Evolutionary conservation across 2,329 filamentous ascomycete genomes (phyloP).

Genomic region (Ceratocystis colombiana): DNA sequence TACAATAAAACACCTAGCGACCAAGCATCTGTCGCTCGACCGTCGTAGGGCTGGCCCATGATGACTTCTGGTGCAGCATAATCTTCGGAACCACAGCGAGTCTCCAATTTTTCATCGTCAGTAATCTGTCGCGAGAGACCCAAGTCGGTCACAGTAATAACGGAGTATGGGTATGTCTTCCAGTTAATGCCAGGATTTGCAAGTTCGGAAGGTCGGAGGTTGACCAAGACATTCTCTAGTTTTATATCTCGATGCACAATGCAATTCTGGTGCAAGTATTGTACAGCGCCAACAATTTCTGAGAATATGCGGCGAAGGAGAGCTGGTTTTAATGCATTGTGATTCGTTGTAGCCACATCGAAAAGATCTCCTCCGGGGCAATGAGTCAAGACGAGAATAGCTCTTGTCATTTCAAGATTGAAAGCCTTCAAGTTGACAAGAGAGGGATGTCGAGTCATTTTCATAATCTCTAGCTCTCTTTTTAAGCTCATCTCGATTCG

Average conservation of each 20-base stretch:
- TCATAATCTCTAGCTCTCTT: conserved; percentile 89
- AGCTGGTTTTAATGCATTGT: conserved; percentile 54
- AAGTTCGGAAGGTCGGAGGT: conserved; percentile 60
- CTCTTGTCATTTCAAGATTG: conserved; percentile 71
- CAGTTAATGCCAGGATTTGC: conserved; percentile 56
- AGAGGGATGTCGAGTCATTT: conserved; percentile 75
- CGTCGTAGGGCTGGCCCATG: conserved; percentile 89
- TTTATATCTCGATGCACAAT: conserved; percentile 98
- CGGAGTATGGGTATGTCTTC: conserved; percentile 64
- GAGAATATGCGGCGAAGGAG: conserved; percentile 79
- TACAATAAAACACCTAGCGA: conserved; percentile 88
- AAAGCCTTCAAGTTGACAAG: conserved; percentile 86
- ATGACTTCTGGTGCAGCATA: conserved; percentile 95
- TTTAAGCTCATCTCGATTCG: conserved; percentile 88
- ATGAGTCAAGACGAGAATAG: conserved; percentile 79
- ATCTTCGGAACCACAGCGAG: conserved; percentile 89
- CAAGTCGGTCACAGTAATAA: conserved; percentile 83
- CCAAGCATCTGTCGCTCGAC: conserved; percentile 86
- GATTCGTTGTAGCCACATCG: conserved; percentile 70
- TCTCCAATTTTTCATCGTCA: conserved; percentile 79
- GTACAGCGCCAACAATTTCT: conserved; percentile 74
- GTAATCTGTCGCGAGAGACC: conserved; percentile 79
- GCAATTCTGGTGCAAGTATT: conserved; percentile 70
- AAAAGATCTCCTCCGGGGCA: conserved; percentile 93
- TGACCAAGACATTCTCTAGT: conserved; percentile 91